phyloP scores from a whole-genome alignment of 2,329 filamentous ascomycete genomes.

The Clonostachys rhizophaga region DNA sequence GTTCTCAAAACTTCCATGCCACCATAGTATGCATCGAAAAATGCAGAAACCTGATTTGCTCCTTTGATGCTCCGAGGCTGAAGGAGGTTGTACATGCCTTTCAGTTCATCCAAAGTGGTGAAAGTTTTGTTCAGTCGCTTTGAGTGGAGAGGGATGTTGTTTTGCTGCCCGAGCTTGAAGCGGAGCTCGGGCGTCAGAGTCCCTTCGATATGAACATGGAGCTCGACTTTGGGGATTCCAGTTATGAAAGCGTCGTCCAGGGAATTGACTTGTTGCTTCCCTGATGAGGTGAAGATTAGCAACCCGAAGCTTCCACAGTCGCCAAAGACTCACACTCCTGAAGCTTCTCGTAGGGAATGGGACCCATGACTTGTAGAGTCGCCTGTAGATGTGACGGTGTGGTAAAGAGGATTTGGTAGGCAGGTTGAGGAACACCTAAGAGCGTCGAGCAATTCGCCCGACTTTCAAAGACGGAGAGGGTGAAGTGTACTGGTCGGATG shows the following conservation, averaged over 20 bases:
- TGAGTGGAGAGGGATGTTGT: slow-evolving; percentile 55
- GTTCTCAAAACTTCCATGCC: slow-evolving; percentile 45
- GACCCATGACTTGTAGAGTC: no score
- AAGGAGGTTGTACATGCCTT: not conserved
- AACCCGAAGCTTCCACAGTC: no score
- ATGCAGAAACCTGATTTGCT: slow-evolving; percentile 24
- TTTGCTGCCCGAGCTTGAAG: slow-evolving; percentile 61
- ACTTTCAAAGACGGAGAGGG: no score
- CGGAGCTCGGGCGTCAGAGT: slow-evolving; percentile 63
- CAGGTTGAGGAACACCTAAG: no score
- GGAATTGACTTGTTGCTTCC: slow-evolving; percentile 4
- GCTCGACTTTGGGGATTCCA: slow-evolving; percentile 71
- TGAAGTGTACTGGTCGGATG: no score
- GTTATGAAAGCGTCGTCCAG: slow-evolving; percentile 41
- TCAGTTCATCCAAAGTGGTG: not conserved
- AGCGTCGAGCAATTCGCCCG: no score
- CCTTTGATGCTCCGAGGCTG: not conserved
- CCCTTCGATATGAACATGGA: slow-evolving; percentile 75
- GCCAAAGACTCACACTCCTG: no score
- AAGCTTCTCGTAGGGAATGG: no score
- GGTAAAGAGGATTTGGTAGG: no score
- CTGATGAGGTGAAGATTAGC: no score
- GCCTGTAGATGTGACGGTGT: no score
- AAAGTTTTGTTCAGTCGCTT: slow-evolving; percentile 21
- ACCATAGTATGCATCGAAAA: slow-evolving; percentile 61